phyloP scores from a whole-genome alignment of 1,139 yeast species.

The Scheffersomyces titani region DNA sequence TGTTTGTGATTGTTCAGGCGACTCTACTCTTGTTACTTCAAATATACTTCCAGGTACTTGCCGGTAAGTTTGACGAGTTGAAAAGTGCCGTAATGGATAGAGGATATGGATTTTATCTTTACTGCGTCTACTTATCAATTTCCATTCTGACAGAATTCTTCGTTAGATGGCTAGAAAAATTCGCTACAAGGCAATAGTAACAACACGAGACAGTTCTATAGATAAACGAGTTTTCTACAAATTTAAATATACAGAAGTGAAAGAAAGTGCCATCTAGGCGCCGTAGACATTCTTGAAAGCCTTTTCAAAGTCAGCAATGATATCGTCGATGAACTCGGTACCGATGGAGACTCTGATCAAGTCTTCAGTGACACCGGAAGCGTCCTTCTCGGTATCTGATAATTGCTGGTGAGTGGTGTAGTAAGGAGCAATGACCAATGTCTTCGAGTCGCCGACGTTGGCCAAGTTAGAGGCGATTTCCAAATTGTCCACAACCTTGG shows the following conservation, averaged over 20 bases:
- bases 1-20: neutral
- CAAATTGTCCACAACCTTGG: slow-evolving; percentile 77
- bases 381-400: slow-evolving; percentile 71
- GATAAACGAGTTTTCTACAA: neutral
- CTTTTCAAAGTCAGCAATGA: slow-evolving; percentile 83
- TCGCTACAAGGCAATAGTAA: neutral
- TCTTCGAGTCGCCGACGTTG: slow-evolving; percentile 94
- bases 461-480: slow-evolving; percentile 90
- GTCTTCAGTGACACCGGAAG: slow-evolving; percentile 85
- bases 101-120: neutral
- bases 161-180: neutral
- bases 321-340: slow-evolving; percentile 85
- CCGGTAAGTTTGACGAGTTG: neutral
- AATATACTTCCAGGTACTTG: neutral
- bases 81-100: neutral
- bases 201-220: neutral
- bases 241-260: neutral
- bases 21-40: neutral
- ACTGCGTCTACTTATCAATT: neutral
- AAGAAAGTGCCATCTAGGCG: slow-evolving; percentile 1
- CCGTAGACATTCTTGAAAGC: slow-evolving; percentile 60
- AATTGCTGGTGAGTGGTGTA: slow-evolving; percentile 95
- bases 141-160: neutral
- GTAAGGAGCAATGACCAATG: slow-evolving; percentile 93
- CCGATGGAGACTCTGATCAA: slow-evolving; percentile 88